Evolutionary conservation across 352 stramenopile genomes (phyloP).

Genomic region (Peronosclerospora sorghi): DNA sequence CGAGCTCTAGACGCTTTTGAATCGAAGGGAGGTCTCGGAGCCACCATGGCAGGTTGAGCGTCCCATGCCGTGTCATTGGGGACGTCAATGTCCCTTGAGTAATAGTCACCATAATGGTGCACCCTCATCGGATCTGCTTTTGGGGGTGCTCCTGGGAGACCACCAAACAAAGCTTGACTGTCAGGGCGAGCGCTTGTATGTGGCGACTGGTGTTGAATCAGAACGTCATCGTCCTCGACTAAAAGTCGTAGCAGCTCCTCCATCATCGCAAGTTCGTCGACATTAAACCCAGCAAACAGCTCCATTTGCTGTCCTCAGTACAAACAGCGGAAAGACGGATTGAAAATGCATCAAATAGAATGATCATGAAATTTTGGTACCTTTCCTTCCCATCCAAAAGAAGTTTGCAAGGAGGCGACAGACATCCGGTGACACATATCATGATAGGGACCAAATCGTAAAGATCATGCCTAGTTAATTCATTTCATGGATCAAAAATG

Average conservation of each 20-base stretch:
- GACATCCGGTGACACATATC: conserved; percentile 11
- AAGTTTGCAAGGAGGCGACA: conserved; percentile 14
- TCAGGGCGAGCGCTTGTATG: conserved; percentile 8
- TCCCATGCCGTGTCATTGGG: conserved; percentile 15
- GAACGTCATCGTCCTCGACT: conserved; percentile 21
- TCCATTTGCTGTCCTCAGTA: conserved; percentile 23
- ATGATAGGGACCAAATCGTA: conserved; percentile 16
- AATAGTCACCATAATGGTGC: conserved; percentile 9
- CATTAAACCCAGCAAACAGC: conserved; percentile 27
- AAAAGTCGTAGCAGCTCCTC: conserved; percentile 24
- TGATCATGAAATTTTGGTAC: not conserved
- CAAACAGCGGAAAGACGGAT: conserved; percentile 20
- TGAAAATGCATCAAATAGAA: conserved; percentile 1
- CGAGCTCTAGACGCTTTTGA: conserved; percentile 9
- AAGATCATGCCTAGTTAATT: conserved; percentile 4
- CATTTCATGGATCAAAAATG: conserved; percentile 5
- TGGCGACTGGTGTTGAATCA: conserved; percentile 14
- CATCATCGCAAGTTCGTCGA: conserved; percentile 31
- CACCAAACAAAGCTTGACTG: conserved; percentile 12
- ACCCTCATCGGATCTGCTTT: conserved; percentile 5
- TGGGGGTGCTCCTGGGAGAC: conserved; percentile 2
- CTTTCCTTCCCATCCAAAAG: conserved; percentile 10
- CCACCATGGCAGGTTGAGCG: conserved; percentile 10
- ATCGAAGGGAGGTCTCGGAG: conserved; percentile 5
- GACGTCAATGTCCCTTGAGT: conserved; percentile 2